These are phyloP conservation scores for Ophiostoma novo-ulmi DNA, from an alignment of 2,329 filamentous ascomycete species.

Conservation along the genomic window DNA sequence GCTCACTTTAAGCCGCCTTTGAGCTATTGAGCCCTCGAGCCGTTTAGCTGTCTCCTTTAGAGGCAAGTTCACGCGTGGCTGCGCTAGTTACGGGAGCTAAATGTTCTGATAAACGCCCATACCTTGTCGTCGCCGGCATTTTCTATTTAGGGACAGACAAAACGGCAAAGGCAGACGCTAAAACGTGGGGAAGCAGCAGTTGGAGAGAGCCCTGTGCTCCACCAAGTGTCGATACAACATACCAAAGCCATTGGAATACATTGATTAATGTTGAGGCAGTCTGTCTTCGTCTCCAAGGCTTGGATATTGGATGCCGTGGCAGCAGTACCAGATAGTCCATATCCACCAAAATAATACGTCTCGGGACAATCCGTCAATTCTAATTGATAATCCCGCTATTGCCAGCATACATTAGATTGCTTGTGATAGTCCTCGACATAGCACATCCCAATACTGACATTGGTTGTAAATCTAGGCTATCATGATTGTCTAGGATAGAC, in stretches of 20 bases:
- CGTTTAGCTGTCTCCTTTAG: too few species aligned
- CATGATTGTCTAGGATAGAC: not conserved
- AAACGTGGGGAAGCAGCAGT: slow-evolving; percentile 11
- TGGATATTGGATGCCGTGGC: not conserved
- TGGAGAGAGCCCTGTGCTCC: slow-evolving; percentile 1
- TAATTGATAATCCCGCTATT: not conserved
- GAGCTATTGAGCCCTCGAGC: too few species aligned
- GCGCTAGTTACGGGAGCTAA: slow-evolving; percentile 12
- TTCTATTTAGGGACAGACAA: not conserved
- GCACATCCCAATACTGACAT: not conserved
- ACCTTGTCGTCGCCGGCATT: not conserved
- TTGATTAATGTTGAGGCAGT: not conserved
- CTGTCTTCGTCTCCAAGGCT: too few species aligned
- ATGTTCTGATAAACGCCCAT: not conserved
- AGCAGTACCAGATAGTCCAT: not conserved
- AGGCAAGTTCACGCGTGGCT: not conserved
- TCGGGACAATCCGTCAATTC: not conserved
- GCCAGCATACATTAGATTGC: not conserved
- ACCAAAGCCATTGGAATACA: not conserved
- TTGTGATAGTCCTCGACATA: not conserved
- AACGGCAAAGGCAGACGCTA: slow-evolving; percentile 6
- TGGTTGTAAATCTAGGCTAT: not conserved
- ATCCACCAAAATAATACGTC: too few species aligned
- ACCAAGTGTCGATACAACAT: slow-evolving; percentile 3
- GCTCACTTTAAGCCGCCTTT: too few species aligned